Evolutionary conservation across 805 yeast species (phyloP), one percentile per base, ranked within the genome.

Genomic region (Wickerhamiella dianesei): DNA sequence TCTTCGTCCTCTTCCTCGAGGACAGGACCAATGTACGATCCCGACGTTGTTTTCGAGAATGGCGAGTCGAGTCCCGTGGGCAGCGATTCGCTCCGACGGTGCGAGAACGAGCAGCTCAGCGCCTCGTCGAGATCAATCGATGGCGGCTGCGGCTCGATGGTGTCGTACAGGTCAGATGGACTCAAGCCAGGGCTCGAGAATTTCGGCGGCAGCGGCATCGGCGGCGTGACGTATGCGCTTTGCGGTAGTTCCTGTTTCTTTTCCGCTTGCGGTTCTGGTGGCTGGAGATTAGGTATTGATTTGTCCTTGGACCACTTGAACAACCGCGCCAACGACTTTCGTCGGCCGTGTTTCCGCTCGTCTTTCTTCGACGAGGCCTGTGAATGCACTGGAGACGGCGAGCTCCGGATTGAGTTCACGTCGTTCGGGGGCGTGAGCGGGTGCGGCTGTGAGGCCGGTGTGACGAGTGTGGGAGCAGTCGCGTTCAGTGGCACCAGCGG

Each of bases 81-180:
- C 37, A 52, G 43, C 29, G 47, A 40, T 40, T 48, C 50, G 29
- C 45, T 35, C 25, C 53, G 53, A 25, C 49, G 54, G 35, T 48
- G 54, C 35, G 43, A 21, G 37, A 50, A 49, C 25, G 56, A 47
- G 46, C 57, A 48, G 44, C 47, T 44, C 29, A 51, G 44, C 8
- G 59, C 60, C 42, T 53, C 60, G 43, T 57, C 53, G 2, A 57
- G 48, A 35, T 56, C 59, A 36, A 57, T 57, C 6, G 43, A 35
- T n/a, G 47, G 55, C 39, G 46, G 54, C 51, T 42, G 46, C 3
- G 45, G 42, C 25, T 41, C 48, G 9, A 41, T 16, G 5, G 40
- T 37, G 22, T 50, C 53, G 35, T 43, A 48, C 2, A 46, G 45
- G 35, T 35, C 42, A 2, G 51, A 44, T 16, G 52, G 52, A 3